Percentiles rank a stretch among this genome's conserved stretches.
These are phyloP conservation scores for Gossypium sturtianum DNA, from an alignment of 345 rosid genomes.

Conservation along the genomic window DNA sequence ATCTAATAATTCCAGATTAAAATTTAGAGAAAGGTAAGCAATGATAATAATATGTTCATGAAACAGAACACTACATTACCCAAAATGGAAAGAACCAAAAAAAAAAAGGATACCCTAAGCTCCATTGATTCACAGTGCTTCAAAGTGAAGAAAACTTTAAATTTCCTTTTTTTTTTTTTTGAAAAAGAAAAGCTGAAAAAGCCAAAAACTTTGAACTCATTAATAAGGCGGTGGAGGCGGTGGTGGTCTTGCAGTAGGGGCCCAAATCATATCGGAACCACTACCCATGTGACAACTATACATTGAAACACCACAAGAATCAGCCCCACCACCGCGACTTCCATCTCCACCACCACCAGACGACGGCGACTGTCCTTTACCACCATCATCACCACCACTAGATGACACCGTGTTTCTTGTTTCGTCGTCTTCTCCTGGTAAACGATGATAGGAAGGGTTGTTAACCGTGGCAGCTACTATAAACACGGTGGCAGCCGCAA, in stretches of 20 bases:
- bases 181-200: neutral
- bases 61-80: too few relatives aligned
- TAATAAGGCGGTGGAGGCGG: conserved; percentile 27
- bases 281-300: conserved; percentile 50
- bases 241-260: conserved; percentile 57
- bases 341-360: conserved; percentile 51
- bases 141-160: too few relatives aligned
- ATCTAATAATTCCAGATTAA: too few relatives aligned
- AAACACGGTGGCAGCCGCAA: conserved; percentile 61
- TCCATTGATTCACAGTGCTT: too few relatives aligned
- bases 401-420: conserved; percentile 36
- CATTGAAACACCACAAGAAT: conserved; percentile 54
- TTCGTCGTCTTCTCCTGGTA: conserved; percentile 43
- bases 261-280: conserved; percentile 70
- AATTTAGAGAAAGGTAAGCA: too few relatives aligned
- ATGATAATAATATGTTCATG: too few relatives aligned
- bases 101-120: too few relatives aligned
- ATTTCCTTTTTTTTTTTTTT: too few relatives aligned
- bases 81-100: too few relatives aligned
- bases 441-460: conserved; percentile 59
- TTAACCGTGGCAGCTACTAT: conserved; percentile 75
- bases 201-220: neutral
- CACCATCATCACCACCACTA: conserved; percentile 40
- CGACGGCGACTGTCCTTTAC: conserved; percentile 46
- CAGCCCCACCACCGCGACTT: conserved; percentile 43